Conservation (phyloP, 2,329 filamentous ascomycete species). For the Emericellopsis cladophorae region DNA sequence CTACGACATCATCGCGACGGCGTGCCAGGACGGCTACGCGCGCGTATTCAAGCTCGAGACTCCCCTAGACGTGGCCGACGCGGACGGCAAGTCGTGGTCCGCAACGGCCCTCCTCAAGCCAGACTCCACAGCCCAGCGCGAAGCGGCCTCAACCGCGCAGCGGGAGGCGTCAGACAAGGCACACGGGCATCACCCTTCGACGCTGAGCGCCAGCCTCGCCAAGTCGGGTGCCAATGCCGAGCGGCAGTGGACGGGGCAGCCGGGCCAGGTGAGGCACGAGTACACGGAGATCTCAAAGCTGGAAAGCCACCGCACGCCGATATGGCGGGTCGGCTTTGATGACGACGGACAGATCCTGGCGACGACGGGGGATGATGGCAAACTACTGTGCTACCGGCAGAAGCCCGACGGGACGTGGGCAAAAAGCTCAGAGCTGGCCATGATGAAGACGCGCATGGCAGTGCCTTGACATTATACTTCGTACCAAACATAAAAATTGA, state of each 20-base stretch:
- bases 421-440: conserved; percentile 46
- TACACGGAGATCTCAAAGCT: conserved; percentile 53
- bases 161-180: conserved; percentile 6
- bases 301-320: conserved; percentile 54
- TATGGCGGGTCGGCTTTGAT: conserved; percentile 65
- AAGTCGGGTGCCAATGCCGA: conserved; percentile 32
- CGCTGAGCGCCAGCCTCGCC: conserved; percentile 39
- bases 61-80: conserved; percentile 31
- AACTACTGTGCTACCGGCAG: conserved; percentile 48
- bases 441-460: conserved; percentile 43
- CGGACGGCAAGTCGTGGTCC: conserved; percentile 33
- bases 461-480: conserved; percentile 17
- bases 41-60: conserved; percentile 77
- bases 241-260: conserved; percentile 40
- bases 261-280: conserved; percentile 54
- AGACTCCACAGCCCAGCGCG: conserved; percentile 9
- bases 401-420: conserved; percentile 44
- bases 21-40: conserved; percentile 82
- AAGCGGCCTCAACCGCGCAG: conserved; percentile 3
- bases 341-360: conserved; percentile 60
- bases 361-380: conserved; percentile 66
- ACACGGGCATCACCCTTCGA: conserved; percentile 26
- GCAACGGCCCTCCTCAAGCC: conserved; percentile 25
- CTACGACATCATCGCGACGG: conserved; percentile 82
- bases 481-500: not conserved